phyloP scores from a whole-genome alignment of 1,284 basidiomycete genomes.

The Sanghuangporus weigelae region DNA sequence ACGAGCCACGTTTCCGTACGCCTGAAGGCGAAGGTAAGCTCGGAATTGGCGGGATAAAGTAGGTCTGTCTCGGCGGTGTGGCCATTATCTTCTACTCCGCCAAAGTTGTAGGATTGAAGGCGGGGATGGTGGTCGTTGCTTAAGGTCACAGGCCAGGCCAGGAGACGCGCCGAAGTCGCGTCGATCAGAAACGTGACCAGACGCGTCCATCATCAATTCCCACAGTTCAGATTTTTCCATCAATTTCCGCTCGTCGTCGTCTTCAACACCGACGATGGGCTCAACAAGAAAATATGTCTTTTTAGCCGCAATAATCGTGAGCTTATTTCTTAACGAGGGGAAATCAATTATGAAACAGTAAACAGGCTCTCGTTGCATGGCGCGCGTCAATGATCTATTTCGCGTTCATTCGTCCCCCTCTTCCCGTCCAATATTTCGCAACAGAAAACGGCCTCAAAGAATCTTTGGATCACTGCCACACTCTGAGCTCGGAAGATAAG shows the following conservation, averaged over 20 bases:
- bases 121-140: background rate
- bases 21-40: constrained; percentile 37
- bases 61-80: constrained; percentile 26
- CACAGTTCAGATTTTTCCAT: background rate
- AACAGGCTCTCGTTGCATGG: constrained; percentile 9
- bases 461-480: background rate
- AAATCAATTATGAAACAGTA: background rate
- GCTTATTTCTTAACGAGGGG: background rate
- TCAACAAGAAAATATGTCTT: constrained; percentile 7
- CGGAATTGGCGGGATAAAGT: constrained; percentile 30
- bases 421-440: constrained; percentile 12
- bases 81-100: constrained; percentile 2
- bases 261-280: background rate
- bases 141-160: background rate
- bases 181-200: background rate
- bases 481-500: background rate
- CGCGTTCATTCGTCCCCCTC: background rate
- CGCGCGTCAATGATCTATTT: background rate
- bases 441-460: background rate
- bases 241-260: background rate
- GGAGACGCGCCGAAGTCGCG: background rate
- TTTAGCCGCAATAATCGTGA: constrained; percentile 2
- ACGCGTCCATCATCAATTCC: background rate
- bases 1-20: constrained; percentile 53
- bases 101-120: no score